Conservation (phyloP, 345 rosid genomes). For the Capsella bursapastoris region DNA sequence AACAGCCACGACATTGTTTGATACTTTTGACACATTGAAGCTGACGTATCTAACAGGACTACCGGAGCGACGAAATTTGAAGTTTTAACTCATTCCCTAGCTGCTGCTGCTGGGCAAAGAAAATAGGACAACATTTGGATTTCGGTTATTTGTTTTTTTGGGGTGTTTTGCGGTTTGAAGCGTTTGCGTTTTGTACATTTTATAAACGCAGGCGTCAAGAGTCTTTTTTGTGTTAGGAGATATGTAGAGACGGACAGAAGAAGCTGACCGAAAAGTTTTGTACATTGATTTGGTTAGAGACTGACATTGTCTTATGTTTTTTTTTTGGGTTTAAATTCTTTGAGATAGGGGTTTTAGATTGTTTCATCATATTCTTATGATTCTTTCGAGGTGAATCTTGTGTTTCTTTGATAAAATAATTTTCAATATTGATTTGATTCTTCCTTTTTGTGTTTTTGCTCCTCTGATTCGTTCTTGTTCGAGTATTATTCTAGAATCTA, state of each 20-base stretch:
- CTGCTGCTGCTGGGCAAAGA: conserved; percentile 40
- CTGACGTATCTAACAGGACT: conserved; percentile 40
- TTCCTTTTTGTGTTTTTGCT: neutral
- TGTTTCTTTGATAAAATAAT: conserved; percentile 3
- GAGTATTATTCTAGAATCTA: neutral
- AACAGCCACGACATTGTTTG: conserved; percentile 42
- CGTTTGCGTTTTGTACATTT: conserved; percentile 45
- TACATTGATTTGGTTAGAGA: conserved; percentile 39
- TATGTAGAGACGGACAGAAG: conserved; percentile 32
- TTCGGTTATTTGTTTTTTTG: neutral
- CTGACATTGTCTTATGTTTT: neutral
- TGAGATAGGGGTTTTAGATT: conserved; percentile 28
- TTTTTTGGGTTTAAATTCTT: conserved; percentile 22
- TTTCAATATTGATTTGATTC: conserved; percentile 27
- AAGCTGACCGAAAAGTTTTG: conserved; percentile 42
- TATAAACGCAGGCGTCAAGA: conserved; percentile 32
- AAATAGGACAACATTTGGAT: conserved; percentile 35
- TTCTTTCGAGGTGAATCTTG: conserved; percentile 19
- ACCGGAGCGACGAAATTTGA: conserved; percentile 25
- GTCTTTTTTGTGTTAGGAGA: conserved; percentile 38
- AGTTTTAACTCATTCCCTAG: conserved; percentile 25
- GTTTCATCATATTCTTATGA: conserved; percentile 38
- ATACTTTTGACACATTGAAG: conserved; percentile 44
- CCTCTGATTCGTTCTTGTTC: neutral
- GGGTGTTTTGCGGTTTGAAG: conserved; percentile 31